Percentiles rank a stretch among this genome's conserved stretches.
Evolutionary conservation across 176 grass and related monocot species (phyloP).

Genomic region (Guadua angustifolia): DNA sequence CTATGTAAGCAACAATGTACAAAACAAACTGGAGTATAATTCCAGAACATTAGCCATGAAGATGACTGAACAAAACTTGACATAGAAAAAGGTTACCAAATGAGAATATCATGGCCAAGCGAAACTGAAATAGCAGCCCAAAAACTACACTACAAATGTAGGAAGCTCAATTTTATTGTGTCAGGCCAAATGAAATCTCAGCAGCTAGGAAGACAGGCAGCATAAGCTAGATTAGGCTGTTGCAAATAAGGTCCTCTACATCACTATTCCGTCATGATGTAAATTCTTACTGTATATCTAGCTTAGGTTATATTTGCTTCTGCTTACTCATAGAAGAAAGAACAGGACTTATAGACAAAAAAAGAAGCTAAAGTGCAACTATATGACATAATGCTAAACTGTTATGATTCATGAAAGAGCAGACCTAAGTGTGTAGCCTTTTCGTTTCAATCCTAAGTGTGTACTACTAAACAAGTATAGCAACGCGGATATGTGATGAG

Average conservation of each 20-base stretch:
- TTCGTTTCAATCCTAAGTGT: too few species aligned
- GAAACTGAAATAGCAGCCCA: neutral
- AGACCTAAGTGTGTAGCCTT: too few species aligned
- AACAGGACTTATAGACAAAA: neutral
- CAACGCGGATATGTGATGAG: neutral
- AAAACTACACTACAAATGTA: conserved; percentile 1
- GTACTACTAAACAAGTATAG: neutral
- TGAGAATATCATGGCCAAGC: neutral
- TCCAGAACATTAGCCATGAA: neutral
- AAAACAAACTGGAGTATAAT: neutral
- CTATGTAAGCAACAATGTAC: neutral
- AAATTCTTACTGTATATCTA: neutral
- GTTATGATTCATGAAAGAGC: neutral
- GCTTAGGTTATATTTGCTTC: neutral
- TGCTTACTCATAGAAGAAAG: too few species aligned
- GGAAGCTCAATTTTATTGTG: neutral
- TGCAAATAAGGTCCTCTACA: conserved; percentile 5
- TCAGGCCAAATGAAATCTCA: neutral
- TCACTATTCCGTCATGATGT: neutral
- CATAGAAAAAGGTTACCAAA: neutral
- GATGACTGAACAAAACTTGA: conserved; percentile 8
- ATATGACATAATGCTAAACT: neutral
- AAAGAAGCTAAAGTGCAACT: neutral
- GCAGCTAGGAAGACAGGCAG: neutral
- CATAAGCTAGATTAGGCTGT: neutral